Base-by-base conservation (phyloP, 176 grass and related monocot genomes). In the Phoenix dactylifera region DNA sequence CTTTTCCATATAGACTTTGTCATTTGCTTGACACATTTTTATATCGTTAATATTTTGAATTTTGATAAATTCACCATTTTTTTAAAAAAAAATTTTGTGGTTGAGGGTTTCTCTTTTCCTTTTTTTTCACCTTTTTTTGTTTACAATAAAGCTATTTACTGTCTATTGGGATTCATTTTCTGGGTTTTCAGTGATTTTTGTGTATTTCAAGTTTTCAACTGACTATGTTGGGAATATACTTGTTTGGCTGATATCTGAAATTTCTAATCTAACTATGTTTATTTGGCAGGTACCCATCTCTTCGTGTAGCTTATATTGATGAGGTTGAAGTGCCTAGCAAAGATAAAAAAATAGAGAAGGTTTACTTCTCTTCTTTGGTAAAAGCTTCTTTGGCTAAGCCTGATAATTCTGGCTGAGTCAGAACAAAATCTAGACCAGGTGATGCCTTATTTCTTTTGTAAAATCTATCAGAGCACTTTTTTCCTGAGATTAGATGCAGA, bases 241-340 rank as follows among this genome's bases (percentile, higher is more conserved):
- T 65, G 35, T 44, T 44, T 44, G 35, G 9, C 6, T 30, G 19
- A 22, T 72, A 35, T 68, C 16, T 18, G 71, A 28, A 62, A 59
- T 51, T 52, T 79, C 65, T 64, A 4, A 65, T 59, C 18, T 54
- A 59, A 75, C 52, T 44, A 2, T 55, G 15, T 28, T 73, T 78
- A 26, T 64, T 57, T 81, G 3, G 16, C 64, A 96, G 91, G 77
- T 62, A 90, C 66, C 81, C 91, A 77, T 87, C 86, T 82, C 83
- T 96, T 19, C 91, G 91, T 67, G 91, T 96, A 24, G 91, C 91
- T 30, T 96, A 89, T 70, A 90, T 87, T 69, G 86, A 96, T 82
- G 61, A 84, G 77, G 79, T 95, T 22, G 90, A 95, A 55, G 82
- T 79, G 58, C 69, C 77, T 64, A 75, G 72, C 7, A 80, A 61